These are phyloP conservation scores for Aspergillus intermedius DNA, from an alignment of 2,329 filamentous ascomycete species.

Conservation along the genomic window DNA sequence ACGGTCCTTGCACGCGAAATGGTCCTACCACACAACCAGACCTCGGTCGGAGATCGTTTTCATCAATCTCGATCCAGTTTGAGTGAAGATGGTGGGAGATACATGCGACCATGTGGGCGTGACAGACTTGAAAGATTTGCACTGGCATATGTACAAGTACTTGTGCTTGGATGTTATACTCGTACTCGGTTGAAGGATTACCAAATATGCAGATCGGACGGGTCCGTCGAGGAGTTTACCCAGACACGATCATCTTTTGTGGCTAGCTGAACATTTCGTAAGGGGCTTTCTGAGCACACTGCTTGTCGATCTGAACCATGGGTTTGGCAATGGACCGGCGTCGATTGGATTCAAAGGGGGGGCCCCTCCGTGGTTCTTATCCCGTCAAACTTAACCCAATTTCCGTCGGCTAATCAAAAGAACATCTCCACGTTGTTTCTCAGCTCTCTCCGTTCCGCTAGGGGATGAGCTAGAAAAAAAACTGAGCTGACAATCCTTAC, in stretches of 20 bases:
- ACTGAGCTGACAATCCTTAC: background rate
- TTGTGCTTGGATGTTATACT: too few species aligned
- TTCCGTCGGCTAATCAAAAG: background rate
- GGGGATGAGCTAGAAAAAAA: background rate
- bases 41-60: too few species aligned
- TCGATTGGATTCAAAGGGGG: conserved; percentile 6
- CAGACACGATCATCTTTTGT: background rate
- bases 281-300: background rate
- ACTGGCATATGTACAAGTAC: too few species aligned
- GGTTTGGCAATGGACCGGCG: conserved; percentile 5
- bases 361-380: background rate
- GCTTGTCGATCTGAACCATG: background rate
- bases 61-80: too few species aligned
- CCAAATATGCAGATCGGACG: background rate
- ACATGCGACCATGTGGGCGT: too few species aligned
- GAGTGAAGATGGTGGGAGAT: too few species aligned
- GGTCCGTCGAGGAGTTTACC: background rate
- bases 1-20: too few species aligned
- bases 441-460: too few species aligned
- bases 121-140: too few species aligned
- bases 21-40: too few species aligned
- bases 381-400: background rate
- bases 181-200: too few species aligned
- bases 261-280: background rate
- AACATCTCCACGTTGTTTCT: background rate